Evolutionary conservation across 2,329 filamentous ascomycete genomes (phyloP), one percentile per base, ranked within the genome.

Genomic region (Exserohilum rostratum): DNA sequence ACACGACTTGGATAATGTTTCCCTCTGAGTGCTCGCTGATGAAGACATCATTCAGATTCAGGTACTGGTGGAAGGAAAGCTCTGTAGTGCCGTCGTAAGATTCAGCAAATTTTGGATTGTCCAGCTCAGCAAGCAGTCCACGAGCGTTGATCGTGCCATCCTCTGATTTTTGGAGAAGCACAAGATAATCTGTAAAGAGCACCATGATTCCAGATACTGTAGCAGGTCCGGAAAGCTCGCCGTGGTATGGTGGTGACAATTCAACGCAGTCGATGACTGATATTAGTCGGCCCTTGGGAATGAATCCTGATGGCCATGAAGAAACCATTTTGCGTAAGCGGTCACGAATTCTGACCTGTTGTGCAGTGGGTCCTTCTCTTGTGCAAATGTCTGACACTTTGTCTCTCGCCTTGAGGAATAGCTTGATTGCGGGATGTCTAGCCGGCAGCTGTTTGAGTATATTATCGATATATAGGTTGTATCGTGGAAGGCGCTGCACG

Each of bases 331-430:
- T 88, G 59, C 88, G 87, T 43, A 97, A 79, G 37, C 90, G 87
- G 62, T 87, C 89, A 30, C 89, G 84, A 39, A 91, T 82, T 62
- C 90, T 89, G 9, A 87, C 87, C 63, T 91, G 90, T 67, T 91
- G 89, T 3, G 80, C 77, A 75, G 81, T 67, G 68, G 90, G 71
- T 78, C 90, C 83, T 66, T 97, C 93, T 78, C 97, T 88, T 13
- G 93, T 96, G 76, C 95, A 99, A 38, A 99, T 99, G 49, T 96
- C 95, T 17, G 93, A 92, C 62, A 99, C 92, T 48, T 96, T 90
- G 72, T 98, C 95, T 62, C 93, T 85, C 0, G 95, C 93, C 71
- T 91, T 93, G 37, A 97, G 84, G 77, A 99, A 88, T 2, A 84
- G 83, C 62, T 90, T 88, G 48, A 96, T 82, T 0, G 93, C 93